phyloP scores from a whole-genome alignment of 1,284 basidiomycete species.

The Cystobasidiaceae sp. region DNA sequence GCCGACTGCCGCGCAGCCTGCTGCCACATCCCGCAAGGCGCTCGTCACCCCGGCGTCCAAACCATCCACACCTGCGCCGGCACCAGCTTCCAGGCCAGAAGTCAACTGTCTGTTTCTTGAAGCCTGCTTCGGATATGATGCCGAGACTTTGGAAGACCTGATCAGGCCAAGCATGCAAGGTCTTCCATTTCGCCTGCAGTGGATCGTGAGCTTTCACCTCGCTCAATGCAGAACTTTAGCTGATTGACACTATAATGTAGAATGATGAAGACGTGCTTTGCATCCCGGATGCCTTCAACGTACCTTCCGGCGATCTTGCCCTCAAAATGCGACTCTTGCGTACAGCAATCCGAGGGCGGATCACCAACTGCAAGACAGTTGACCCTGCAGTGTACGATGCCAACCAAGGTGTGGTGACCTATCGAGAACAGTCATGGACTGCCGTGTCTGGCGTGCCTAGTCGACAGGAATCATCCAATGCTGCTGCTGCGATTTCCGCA shows the following conservation, averaged over 20 bases:
- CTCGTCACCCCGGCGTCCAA: not conserved
- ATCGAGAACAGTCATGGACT: conserved; percentile 23
- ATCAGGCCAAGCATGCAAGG: conserved; percentile 32
- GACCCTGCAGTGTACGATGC: conserved; percentile 21
- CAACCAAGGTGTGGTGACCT: not conserved
- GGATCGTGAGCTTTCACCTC: conserved; percentile 30
- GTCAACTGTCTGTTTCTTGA: conserved; percentile 35
- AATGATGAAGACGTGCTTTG: conserved; percentile 33
- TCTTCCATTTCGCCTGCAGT: conserved; percentile 14
- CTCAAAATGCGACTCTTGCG: conserved; percentile 22
- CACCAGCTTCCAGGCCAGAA: conserved; percentile 4
- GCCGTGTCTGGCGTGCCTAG: conserved; percentile 12
- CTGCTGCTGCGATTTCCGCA: too few relatives aligned
- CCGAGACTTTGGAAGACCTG: conserved; percentile 35
- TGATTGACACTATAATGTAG: too few relatives aligned
- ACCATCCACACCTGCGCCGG: too few relatives aligned
- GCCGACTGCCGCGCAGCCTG: conserved; percentile 30
- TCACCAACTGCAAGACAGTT: conserved; percentile 11
- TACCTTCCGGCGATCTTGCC: not conserved
- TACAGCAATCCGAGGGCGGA: conserved; percentile 1
- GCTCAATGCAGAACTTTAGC: too few relatives aligned
- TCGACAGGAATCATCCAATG: too few relatives aligned
- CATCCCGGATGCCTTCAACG: not conserved
- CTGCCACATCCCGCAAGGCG: conserved; percentile 29
- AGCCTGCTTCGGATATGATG: conserved; percentile 41